These are phyloP conservation scores for Blastocystis sp. DNA, from an alignment of 352 stramenopile species.

Conservation along the genomic window DNA sequence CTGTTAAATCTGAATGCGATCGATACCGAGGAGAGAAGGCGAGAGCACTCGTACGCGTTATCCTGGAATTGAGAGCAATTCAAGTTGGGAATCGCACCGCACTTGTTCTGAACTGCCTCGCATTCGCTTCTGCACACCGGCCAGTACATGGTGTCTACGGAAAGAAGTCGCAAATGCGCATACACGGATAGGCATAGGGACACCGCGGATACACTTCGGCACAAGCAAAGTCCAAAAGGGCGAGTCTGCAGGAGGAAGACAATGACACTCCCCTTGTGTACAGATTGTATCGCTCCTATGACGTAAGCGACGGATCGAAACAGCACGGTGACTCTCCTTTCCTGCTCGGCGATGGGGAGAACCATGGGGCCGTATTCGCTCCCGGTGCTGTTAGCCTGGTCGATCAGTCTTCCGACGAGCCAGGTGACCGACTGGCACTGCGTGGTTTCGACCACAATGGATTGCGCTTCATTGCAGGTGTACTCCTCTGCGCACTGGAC, in stretches of 20 bases:
- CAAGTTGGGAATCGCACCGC: slow-evolving; percentile 21
- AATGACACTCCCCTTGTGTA: background rate
- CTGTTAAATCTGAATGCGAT: background rate
- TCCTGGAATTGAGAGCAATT: slow-evolving; percentile 9
- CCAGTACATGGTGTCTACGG: slow-evolving; percentile 32
- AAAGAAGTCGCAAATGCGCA: background rate
- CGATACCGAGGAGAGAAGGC: background rate
- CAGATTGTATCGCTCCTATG: slow-evolving; percentile 8
- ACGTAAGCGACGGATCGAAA: background rate
- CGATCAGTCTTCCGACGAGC: slow-evolving; percentile 5
- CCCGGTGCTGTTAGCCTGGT: background rate
- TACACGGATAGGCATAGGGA: background rate
- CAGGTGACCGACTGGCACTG: slow-evolving; percentile 14
- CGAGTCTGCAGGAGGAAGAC: background rate
- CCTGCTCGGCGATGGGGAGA: background rate
- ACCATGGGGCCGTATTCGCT: background rate
- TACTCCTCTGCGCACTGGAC: background rate
- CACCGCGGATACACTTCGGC: slow-evolving; percentile 14
- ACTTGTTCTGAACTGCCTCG: slow-evolving; percentile 9
- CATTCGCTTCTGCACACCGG: slow-evolving; percentile 9
- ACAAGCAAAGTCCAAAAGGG: slow-evolving; percentile 7
- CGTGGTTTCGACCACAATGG: background rate
- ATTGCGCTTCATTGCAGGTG: slow-evolving; percentile 39
- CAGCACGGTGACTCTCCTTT: slow-evolving; percentile 7
- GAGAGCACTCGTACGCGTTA: slow-evolving; percentile 29